A percentile compares a stretch with the other conserved stretches of the same genome.
These are phyloP conservation scores for Tillandsia leiboldiana DNA, from an alignment of 176 grass and related monocot genomes.

Conservation along the genomic window DNA sequence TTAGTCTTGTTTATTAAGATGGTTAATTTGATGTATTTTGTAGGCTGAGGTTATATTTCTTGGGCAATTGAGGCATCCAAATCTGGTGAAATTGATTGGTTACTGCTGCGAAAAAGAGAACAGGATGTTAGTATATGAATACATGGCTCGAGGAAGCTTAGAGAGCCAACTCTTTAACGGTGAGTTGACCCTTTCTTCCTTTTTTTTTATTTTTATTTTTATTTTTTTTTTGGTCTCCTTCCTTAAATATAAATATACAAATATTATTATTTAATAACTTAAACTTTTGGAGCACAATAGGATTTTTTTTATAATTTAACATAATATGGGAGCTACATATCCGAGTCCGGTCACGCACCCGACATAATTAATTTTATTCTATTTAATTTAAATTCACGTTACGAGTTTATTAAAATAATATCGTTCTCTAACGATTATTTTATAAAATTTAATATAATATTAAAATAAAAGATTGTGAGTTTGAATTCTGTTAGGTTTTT, in stretches of 20 bases:
- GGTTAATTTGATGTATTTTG: background rate
- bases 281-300: background rate
- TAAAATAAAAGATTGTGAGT: too few relatives aligned
- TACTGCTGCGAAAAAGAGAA: conserved; percentile 75
- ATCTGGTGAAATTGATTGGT: conserved; percentile 71
- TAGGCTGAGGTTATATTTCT: conserved; percentile 91
- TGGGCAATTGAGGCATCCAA: conserved; percentile 64
- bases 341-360: too few relatives aligned
- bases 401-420: too few relatives aligned
- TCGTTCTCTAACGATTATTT: too few relatives aligned
- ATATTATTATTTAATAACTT: background rate
- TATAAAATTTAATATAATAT: too few relatives aligned
- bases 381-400: too few relatives aligned
- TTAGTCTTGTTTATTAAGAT: background rate
- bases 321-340: background rate
- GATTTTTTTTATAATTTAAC: background rate
- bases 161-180: conserved; percentile 88
- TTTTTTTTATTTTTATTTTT: background rate
- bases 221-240: background rate
- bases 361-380: too few relatives aligned
- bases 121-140: conserved; percentile 87
- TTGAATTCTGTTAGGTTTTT: too few relatives aligned
- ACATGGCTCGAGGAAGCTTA: conserved; percentile 57
- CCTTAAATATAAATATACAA: background rate
- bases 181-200: conserved; percentile 27